These are phyloP conservation scores for Buxus sempervirens DNA, from an alignment of 164 flowering plant genomes.

Conservation along the genomic window DNA sequence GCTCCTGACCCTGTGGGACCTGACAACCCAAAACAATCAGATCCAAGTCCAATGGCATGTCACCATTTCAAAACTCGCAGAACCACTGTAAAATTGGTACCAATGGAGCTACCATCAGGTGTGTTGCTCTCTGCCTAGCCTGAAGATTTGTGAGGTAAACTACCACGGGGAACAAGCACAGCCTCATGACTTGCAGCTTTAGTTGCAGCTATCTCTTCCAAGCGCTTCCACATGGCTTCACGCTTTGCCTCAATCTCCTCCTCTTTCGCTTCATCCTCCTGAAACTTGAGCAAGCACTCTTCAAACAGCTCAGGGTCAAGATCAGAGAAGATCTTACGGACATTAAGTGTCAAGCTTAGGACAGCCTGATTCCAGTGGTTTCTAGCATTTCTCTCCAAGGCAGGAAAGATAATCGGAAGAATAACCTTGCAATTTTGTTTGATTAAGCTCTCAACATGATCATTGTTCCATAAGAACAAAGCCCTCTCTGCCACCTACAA, in stretches of 20 bases:
- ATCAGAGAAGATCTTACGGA: slow-evolving; percentile 73
- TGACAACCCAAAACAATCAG: slow-evolving; percentile 22
- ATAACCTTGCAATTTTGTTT: slow-evolving; percentile 62
- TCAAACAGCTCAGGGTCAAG: slow-evolving; percentile 60
- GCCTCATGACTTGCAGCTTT: slow-evolving; percentile 49
- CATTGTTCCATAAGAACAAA: slow-evolving; percentile 76
- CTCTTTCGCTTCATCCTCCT: slow-evolving; percentile 54
- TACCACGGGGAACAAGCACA: slow-evolving; percentile 34
- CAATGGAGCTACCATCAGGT: slow-evolving; percentile 3
- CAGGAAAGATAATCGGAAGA: slow-evolving; percentile 68
- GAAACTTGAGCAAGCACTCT: slow-evolving; percentile 59
- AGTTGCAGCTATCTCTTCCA: slow-evolving; percentile 64
- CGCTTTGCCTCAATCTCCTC: slow-evolving; percentile 41
- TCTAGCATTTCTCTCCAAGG: slow-evolving; percentile 61
- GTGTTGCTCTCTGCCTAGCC: slow-evolving; percentile 13
- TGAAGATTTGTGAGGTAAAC: slow-evolving; percentile 13
- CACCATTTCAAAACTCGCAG: slow-evolving; percentile 3
- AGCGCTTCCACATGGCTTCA: slow-evolving; percentile 59
- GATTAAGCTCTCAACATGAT: slow-evolving; percentile 67
- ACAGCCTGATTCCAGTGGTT: slow-evolving; percentile 87
- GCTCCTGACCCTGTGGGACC: slow-evolving; percentile 14
- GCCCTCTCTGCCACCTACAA: slow-evolving; percentile 83
- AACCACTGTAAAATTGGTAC: slow-evolving; percentile 8
- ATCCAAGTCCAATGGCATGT: slow-evolving; percentile 10
- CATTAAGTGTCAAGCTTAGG: slow-evolving; percentile 64